A percentile compares a stretch with the other conserved stretches of the same genome.
Evolutionary conservation across 257 asterid species (phyloP).

Genomic region (Nicotiana otophora): DNA sequence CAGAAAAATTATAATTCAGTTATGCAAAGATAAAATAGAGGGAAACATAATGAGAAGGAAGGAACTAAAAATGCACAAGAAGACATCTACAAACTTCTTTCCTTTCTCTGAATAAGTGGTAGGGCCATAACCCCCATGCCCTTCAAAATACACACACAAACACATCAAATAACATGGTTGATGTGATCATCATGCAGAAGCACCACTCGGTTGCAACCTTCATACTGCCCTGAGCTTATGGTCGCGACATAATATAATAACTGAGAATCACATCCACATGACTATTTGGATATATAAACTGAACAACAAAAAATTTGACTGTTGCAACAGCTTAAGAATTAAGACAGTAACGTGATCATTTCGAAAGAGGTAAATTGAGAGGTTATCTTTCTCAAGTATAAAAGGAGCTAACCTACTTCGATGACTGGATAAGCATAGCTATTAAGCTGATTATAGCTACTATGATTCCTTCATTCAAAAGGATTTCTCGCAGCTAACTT

Average conservation of each 20-base stretch:
- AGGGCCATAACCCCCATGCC: too few relatives aligned
- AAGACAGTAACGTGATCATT: not conserved
- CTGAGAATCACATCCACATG: not conserved
- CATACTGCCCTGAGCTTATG: not conserved
- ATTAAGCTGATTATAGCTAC: not conserved
- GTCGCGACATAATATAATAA: not conserved
- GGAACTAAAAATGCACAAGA: not conserved
- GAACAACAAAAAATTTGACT: not conserved
- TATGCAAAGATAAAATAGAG: not conserved
- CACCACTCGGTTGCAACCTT: not conserved
- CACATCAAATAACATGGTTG: too few relatives aligned
- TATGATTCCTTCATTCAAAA: not conserved
- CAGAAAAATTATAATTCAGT: not conserved
- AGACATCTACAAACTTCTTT: not conserved
- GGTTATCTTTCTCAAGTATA: not conserved
- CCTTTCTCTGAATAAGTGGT: too few relatives aligned
- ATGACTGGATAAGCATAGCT: not conserved
- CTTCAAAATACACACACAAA: too few relatives aligned
- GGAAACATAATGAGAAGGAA: not conserved
- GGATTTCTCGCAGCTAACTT: not conserved
- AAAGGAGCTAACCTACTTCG: not conserved
- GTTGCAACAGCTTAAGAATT: not conserved
- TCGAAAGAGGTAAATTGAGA: not conserved
- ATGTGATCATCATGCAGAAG: too few relatives aligned
- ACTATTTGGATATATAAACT: not conserved